These are phyloP conservation scores for Barnettozyma wickerhamii DNA, from an alignment of 805 yeast genomes.

Conservation along the genomic window DNA sequence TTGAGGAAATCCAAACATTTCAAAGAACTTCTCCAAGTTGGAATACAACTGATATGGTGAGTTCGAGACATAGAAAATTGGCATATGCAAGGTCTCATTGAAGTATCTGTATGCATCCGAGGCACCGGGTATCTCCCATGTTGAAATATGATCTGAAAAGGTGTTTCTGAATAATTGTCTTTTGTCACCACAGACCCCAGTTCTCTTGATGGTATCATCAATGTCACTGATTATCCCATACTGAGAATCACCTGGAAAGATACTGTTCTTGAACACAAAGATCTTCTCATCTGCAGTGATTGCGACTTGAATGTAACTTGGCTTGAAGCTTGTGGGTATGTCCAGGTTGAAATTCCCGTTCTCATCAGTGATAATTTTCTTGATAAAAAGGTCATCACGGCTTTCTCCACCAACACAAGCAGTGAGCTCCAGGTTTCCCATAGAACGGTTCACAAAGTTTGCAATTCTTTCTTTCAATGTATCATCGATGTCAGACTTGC, in stretches of 20 bases:
- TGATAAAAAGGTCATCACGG: slow-evolving; percentile 26
- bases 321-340: slow-evolving; percentile 53
- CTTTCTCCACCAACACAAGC: slow-evolving; percentile 53
- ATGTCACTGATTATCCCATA: slow-evolving; percentile 82
- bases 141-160: slow-evolving; percentile 57
- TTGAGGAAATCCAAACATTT: slow-evolving; percentile 53
- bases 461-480: slow-evolving; percentile 60
- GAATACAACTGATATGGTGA: slow-evolving; percentile 85
- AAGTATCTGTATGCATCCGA: slow-evolving; percentile 66
- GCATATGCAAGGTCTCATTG: slow-evolving; percentile 35
- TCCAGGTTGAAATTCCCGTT: slow-evolving; percentile 62
- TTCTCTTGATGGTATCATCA: slow-evolving; percentile 88
- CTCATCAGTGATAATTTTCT: slow-evolving; percentile 48
- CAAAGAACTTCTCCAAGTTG: slow-evolving; percentile 44
- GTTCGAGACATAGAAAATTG: slow-evolving; percentile 93
- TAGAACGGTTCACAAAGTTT: slow-evolving; percentile 63
- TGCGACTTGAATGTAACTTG: slow-evolving; percentile 52
- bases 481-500: slow-evolving; percentile 34
- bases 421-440: slow-evolving; percentile 51
- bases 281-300: slow-evolving; percentile 44
- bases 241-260: slow-evolving; percentile 43
- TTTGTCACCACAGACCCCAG: slow-evolving; percentile 89
- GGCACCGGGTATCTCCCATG: slow-evolving; percentile 74
- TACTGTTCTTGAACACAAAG: slow-evolving; percentile 41
- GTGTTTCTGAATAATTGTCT: slow-evolving; percentile 77